Evolutionary conservation across 805 yeast genomes (phyloP), one percentile per base, ranked within the genome.

Genomic region (Pichia heedii): DNA sequence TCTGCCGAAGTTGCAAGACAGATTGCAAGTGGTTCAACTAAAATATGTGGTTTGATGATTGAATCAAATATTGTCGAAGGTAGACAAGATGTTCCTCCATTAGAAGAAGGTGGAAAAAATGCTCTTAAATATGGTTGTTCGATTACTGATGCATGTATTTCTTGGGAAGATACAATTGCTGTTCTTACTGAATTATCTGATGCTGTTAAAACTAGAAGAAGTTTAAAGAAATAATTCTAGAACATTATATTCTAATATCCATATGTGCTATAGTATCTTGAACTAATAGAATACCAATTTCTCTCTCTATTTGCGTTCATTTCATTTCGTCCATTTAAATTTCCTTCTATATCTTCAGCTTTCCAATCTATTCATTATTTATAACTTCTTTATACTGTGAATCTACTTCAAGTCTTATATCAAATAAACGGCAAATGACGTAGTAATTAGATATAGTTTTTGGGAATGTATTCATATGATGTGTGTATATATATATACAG

Each of bases 141-240:
- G 26, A 88, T 90, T 56, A 90, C 98, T n/a, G 98, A 90, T 65
- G 96, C 96, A 27, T 90, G 98, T 73, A 88, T 90, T 48, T 76
- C 86, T 47, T 86, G 95, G 87, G 93, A 84, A 42, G 70, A 78
- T 39, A 90, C 98, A 16, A 90, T 73, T 39, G 66, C 63, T 22
- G 90, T 87, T 43, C 71, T 90, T 54, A 73, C 71, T 41, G 68
- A 70, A 41, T 76, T 90, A 55, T 81, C 97, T 22, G 74, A 74
- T 29, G 95, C 96, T 47, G 93, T 90, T 26, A 76, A 77, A 63
- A 69, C 70, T 39, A 82, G 97, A 73, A 81, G 97, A 72, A 55
- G 32, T 24, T 41, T 45, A 36, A 43, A 42, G 27, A 36, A 43
- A 10, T 43, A 32, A 22, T 7, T 8, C 15, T 21, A 16, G 24